Evolutionary conservation across 2,329 filamentous ascomycete genomes (phyloP), one percentile per base, ranked within the genome.

Genomic region (Scedosporium boydii): DNA sequence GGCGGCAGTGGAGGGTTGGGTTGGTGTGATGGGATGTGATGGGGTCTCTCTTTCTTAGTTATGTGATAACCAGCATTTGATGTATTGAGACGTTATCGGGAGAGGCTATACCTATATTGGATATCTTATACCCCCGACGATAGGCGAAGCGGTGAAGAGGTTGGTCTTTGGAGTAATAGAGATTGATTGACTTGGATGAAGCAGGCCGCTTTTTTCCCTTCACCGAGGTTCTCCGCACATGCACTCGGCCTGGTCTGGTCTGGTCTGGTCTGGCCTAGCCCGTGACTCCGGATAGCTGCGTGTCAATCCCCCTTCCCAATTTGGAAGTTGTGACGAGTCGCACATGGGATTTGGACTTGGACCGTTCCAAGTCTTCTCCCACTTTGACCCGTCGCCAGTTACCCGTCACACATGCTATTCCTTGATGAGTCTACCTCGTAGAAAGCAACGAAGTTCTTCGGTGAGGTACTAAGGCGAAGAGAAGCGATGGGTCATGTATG

Each of bases 1-100:
- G 77, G 76, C 70, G 73, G 64, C 73, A 75, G 55, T 80, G 76
- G 71, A 78, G 75, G 58, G 74, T 78, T 61, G 77, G 77, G 0
- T 66, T 78, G 65, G 70, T 76, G 51, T 80, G 71, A 59, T 9
- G 38, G 14, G 16, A 48, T n/a, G 44, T 48, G 44, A 21, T 21
- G 44, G 44, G n/a, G 44, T 9, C 7, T 18, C 18, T n/a, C 5
- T 3, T n/a, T 21, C 18, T 48, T n/a, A n/a, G 44, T 10, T 48
- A 18, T 18, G 44, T 18, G 44, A 21, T 18, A 12, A 3, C 2
- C 27, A 29, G 44, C 16, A n/a, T 48, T n/a, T n/a, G n/a, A n/a
- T n/a, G 18, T 6, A 55, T 23, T 21, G 51, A 55, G 6, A 55
- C 29, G 18, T 55, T 27, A 27, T 16, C 18, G 12, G 18, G 51